A percentile compares a stretch with the other conserved stretches of the same genome.
phyloP scores from a whole-genome alignment of 2,329 filamentous ascomycete species.

The Exophiala sp. region DNA sequence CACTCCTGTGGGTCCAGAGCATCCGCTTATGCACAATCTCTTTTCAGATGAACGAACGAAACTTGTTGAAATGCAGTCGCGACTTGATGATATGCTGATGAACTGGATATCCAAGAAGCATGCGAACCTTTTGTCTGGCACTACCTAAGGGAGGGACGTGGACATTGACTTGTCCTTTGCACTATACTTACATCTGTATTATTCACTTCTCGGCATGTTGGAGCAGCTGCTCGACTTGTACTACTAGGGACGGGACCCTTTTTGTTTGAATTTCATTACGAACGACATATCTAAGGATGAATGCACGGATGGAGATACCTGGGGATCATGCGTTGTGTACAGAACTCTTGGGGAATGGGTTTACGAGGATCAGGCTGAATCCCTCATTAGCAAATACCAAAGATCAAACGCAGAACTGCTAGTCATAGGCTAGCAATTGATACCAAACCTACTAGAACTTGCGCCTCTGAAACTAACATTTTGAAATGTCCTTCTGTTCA shows the following conservation, averaged over 20 bases:
- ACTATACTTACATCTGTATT: constrained; percentile 14
- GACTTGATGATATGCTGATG: constrained; percentile 82
- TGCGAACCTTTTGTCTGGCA: constrained; percentile 12
- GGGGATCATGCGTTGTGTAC: constrained; percentile 10
- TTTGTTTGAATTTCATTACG: constrained; percentile 11
- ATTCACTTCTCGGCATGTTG: constrained; percentile 22
- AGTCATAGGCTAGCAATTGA: too few relatives aligned
- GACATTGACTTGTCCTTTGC: background rate
- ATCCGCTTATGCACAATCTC: constrained; percentile 74
- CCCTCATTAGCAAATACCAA: too few relatives aligned
- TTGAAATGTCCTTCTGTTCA: too few relatives aligned
- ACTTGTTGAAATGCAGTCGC: constrained; percentile 80
- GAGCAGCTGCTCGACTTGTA: constrained; percentile 23
- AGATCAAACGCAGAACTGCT: too few relatives aligned
- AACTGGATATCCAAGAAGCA: constrained; percentile 63
- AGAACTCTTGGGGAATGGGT: background rate
- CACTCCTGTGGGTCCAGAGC: constrained; percentile 72
- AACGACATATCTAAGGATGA: constrained; percentile 20
- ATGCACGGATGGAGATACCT: constrained; percentile 13
- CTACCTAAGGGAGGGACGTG: constrained; percentile 11
- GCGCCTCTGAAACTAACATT: too few relatives aligned
- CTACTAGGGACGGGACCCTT: constrained; percentile 17
- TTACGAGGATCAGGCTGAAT: too few relatives aligned
- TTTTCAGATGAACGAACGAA: constrained; percentile 86
- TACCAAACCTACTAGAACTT: too few relatives aligned